These are phyloP conservation scores for Saccharata proteae DNA, from an alignment of 2,329 filamentous ascomycete species.

Conservation along the genomic window DNA sequence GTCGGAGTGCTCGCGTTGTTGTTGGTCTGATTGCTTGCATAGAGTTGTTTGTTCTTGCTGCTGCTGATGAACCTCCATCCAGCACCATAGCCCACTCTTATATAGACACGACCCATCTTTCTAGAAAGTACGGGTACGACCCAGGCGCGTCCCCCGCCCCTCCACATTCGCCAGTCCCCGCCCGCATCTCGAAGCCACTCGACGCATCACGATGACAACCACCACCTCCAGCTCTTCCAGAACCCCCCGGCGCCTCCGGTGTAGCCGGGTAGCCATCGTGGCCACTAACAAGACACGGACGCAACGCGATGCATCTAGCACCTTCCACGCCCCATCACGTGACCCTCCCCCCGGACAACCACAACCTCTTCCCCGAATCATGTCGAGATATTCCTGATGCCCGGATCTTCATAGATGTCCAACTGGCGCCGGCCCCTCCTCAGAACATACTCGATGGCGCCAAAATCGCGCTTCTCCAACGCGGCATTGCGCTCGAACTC, in stretches of 20 bases:
- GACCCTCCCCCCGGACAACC: background rate
- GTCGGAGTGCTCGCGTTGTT: constrained; percentile 11
- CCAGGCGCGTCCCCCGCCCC: too few species aligned
- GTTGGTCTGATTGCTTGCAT: constrained; percentile 26
- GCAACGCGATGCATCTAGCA: constrained; percentile 2
- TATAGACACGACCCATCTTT: constrained; percentile 17
- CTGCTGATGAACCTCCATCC: too few species aligned
- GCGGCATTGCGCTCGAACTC: constrained; percentile 64
- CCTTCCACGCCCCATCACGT: constrained; percentile 7
- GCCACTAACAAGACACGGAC: too few species aligned
- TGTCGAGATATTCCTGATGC: constrained; percentile 58
- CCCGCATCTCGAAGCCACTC: too few species aligned
- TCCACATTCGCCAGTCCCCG: too few species aligned
- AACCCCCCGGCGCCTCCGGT: too few species aligned
- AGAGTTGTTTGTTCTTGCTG: constrained; percentile 12
- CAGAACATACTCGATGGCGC: constrained; percentile 71
- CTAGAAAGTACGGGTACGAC: constrained; percentile 19
- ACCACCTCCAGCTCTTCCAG: too few species aligned
- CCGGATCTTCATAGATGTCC: constrained; percentile 67
- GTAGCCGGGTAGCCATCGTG: too few species aligned
- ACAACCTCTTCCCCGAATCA: constrained; percentile 3
- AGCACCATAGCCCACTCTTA: too few species aligned
- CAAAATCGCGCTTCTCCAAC: constrained; percentile 75
- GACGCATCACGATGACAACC: too few species aligned
- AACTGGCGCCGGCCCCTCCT: constrained; percentile 72